A percentile compares a stretch with the other conserved stretches of the same genome.
phyloP scores from a whole-genome alignment of 2,329 filamentous ascomycete species.

The Cephalotrichum gorgonifer region DNA sequence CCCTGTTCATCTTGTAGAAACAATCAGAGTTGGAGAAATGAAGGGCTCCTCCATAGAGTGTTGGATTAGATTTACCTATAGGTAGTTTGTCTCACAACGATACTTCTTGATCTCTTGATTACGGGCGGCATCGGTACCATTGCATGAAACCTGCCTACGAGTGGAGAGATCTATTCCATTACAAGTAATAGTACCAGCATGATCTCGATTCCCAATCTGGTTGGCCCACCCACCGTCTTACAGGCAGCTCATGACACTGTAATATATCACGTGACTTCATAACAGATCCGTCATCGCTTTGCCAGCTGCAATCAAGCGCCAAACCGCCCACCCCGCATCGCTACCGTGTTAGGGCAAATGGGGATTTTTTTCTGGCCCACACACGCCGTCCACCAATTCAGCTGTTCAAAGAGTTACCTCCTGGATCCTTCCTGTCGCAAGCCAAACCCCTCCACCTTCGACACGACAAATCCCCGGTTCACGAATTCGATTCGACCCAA shows the following conservation, averaged over 20 bases:
- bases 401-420: not conserved
- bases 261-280: not conserved
- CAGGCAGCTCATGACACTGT: not conserved
- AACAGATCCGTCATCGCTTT: not conserved
- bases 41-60: not conserved
- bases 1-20: not conserved
- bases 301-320: not conserved
- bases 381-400: constrained; percentile 5
- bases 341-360: constrained; percentile 3
- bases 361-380: constrained; percentile 5
- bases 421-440: not conserved
- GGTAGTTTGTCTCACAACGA: not conserved
- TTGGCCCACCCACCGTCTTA: too few species aligned
- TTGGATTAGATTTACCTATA: not conserved
- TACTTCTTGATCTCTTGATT: not conserved
- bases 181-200: too few species aligned
- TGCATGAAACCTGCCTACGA: too few species aligned
- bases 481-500: not conserved
- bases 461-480: constrained; percentile 1
- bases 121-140: too few species aligned
- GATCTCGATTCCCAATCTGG: too few species aligned
- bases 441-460: not conserved
- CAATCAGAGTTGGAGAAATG: not conserved
- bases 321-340: not conserved
- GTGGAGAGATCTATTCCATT: too few species aligned